Percentiles rank a stretch among this genome's conserved stretches.
These are phyloP conservation scores for Diplodia sapinea DNA, from an alignment of 2,329 filamentous ascomycete species.

Conservation along the genomic window DNA sequence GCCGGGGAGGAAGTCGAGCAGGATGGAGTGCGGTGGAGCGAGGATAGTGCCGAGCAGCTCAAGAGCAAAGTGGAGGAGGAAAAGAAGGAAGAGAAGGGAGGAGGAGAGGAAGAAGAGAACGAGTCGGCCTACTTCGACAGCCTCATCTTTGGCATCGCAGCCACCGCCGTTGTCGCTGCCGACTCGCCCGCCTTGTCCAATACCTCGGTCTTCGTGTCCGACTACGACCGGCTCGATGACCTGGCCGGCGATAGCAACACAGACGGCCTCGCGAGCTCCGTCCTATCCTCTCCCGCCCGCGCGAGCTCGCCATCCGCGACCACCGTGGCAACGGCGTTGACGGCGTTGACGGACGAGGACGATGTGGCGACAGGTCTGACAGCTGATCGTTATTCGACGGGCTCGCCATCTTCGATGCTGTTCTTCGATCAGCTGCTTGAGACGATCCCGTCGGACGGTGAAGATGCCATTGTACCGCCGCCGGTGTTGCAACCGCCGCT, in stretches of 20 bases:
- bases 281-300: neutral
- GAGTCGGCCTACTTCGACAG: constrained; percentile 9
- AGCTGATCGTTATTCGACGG: neutral
- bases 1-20: constrained; percentile 40
- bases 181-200: neutral
- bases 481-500: neutral
- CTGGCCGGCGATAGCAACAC: neutral
- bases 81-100: neutral
- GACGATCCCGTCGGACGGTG: neutral
- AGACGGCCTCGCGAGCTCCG: neutral
- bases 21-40: neutral
- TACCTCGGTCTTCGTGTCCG: constrained; percentile 17
- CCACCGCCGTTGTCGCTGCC: neutral
- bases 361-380: neutral
- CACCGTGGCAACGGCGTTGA: neutral
- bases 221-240: constrained; percentile 29
- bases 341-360: neutral
- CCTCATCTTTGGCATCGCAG: constrained; percentile 18
- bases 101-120: neutral
- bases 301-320: neutral
- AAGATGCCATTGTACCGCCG: neutral
- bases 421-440: constrained; percentile 9
- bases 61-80: neutral
- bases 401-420: neutral
- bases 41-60: no score